Evolutionary conservation across 2,329 filamentous ascomycete genomes (phyloP), one percentile per base, ranked within the genome.

Genomic region (Macrophomina tecta): DNA sequence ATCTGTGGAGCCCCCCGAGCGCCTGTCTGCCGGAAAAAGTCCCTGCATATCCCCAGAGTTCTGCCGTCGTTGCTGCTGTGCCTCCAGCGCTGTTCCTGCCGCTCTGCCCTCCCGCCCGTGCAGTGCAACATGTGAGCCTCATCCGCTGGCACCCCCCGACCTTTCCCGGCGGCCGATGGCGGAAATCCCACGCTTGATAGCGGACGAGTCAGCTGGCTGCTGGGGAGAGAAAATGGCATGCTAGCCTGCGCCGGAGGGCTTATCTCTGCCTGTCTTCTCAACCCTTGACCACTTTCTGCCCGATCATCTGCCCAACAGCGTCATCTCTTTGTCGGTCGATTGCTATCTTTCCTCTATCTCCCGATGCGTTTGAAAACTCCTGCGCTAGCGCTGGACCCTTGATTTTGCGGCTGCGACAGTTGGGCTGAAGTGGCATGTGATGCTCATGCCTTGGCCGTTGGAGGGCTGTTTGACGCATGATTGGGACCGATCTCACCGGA

Each of bases 41-140:
- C 58, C 58, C 58, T 62, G 58, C 58, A 62, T 62, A 36, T 48
- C 58, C 58, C 16, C 30, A 28, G 36, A 32, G 12, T 36, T 48
- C 45, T 49, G n/a, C 56, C 56, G 42, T 14, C 23, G 23, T 8
- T 28, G 38, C 18, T 45, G 55, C 18, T 60, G 55, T 58, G 53
- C 53, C 52, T 56, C 53, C 53, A 58, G 12, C 45, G 12, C 58
- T 62, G 58, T 62, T 62, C 58, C 58, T 62, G 45, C 55, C 40
- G 40, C 40, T 42, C 38, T 28, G 23, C 53, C 53, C 36, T 18
- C 16, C 56, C 18, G 40, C 55, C 40, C 18, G 55, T 23, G 9
- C 42, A 28, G 46, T 49, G 45, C 45, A 6, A 48, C 23, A 23
- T 23, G 23, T 23, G 23, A 23, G 23, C 23, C 23, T 23, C 23